Conservation (phyloP, 148 eudicot genomes). For the Amaranthus palmeri region DNA sequence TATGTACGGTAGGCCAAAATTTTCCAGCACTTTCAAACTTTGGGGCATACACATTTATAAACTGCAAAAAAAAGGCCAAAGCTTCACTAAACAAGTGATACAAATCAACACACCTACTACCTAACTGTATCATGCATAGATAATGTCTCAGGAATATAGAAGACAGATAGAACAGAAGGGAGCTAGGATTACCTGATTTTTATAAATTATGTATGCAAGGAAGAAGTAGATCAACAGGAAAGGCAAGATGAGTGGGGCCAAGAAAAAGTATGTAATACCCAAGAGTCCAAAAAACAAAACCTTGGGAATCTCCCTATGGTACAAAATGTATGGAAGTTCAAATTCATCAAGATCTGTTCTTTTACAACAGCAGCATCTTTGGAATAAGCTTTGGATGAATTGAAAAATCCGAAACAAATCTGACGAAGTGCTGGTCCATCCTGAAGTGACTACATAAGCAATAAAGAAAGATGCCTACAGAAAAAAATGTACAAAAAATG, state of each 20-base stretch:
- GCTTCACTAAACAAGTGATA: not conserved
- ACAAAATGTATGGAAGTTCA: conserved; percentile 43
- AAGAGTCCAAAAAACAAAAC: conserved; percentile 61
- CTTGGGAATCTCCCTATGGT: conserved; percentile 55
- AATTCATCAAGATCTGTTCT: conserved; percentile 27
- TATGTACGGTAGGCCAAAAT: conserved; percentile 72
- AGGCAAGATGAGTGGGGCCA: conserved; percentile 67
- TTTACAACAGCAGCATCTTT: conserved; percentile 41
- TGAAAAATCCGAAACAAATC: conserved; percentile 55
- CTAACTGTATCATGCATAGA: not conserved
- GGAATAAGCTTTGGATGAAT: conserved; percentile 36
- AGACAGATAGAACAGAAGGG: not conserved
- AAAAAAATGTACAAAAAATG: conserved; percentile 6
- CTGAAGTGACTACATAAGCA: conserved; percentile 67
- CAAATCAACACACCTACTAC: too few species aligned
- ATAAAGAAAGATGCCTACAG: conserved; percentile 68
- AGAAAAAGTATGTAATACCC: conserved; percentile 65
- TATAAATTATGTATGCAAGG: conserved; percentile 52
- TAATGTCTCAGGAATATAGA: not conserved
- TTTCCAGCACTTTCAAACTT: conserved; percentile 72
- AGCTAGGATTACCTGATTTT: conserved; percentile 50
- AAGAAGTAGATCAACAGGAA: conserved; percentile 58
- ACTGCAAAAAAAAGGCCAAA: conserved; percentile 41
- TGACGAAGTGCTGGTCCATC: conserved; percentile 63
- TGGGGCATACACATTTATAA: conserved; percentile 59